These are phyloP conservation scores for Hypomontagnella monticulosa DNA, from an alignment of 495 filamentous ascomycete genomes.

Conservation along the genomic window DNA sequence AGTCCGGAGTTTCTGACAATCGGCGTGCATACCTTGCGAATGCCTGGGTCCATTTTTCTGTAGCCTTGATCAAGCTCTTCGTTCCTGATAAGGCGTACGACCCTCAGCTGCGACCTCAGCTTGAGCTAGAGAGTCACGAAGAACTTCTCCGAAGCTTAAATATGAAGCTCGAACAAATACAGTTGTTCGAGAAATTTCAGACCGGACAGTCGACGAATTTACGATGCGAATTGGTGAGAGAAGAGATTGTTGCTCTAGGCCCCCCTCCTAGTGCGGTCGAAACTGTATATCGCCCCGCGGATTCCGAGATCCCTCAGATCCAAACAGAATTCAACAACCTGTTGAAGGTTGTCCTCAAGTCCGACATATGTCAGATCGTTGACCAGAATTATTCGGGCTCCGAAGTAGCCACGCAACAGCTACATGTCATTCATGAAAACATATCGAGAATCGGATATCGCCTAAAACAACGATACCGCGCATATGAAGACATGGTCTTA, in stretches of 20 bases:
- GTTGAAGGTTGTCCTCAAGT: constrained; percentile 69
- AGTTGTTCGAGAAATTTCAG: constrained; percentile 70
- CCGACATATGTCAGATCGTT: constrained; percentile 58
- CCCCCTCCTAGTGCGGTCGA: constrained; percentile 62
- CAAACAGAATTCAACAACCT: constrained; percentile 85
- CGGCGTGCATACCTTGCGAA: constrained; percentile 51
- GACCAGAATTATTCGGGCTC: constrained; percentile 39
- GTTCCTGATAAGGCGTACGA: constrained; percentile 88
- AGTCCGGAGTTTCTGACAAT: constrained; percentile 38
- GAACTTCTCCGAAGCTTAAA: constrained; percentile 64
- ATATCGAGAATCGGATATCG: constrained; percentile 72
- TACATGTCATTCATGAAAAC: constrained; percentile 73
- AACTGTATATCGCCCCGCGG: constrained; percentile 72
- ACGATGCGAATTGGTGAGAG: constrained; percentile 66
- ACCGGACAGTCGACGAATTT: constrained; percentile 73
- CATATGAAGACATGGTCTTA: constrained; percentile 83
- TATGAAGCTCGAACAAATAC: constrained; percentile 67
- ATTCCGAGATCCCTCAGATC: constrained; percentile 72
- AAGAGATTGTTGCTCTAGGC: constrained; percentile 70
- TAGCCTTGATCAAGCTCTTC: constrained; percentile 77
- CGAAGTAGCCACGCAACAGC: constrained; percentile 52
- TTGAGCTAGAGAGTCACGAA: constrained; percentile 73
- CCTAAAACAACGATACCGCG: constrained; percentile 71
- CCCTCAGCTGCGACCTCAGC: constrained; percentile 78
- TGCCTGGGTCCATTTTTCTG: constrained; percentile 73